These are phyloP conservation scores for Passiflora organensis DNA, from an alignment of 345 rosid species.

Conservation along the genomic window DNA sequence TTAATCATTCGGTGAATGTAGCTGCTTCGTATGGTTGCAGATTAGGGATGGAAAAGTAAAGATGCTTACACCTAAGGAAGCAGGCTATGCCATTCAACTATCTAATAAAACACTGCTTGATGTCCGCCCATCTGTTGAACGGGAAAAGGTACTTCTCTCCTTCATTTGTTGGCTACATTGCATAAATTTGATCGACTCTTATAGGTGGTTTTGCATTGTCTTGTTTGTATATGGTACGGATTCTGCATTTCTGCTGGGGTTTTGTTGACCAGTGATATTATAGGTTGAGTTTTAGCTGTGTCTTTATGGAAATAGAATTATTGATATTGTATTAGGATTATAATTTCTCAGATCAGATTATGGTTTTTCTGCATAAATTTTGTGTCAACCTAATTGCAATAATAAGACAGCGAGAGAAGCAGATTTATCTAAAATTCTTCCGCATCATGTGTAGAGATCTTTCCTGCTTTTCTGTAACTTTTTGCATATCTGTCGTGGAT, in stretches of 20 bases:
- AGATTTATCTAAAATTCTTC: too few species aligned
- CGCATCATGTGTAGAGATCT: background rate
- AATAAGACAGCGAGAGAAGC: too few species aligned
- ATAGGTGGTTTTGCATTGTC: background rate
- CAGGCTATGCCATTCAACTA: constrained; percentile 86
- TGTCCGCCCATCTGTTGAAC: constrained; percentile 76
- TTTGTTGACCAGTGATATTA: too few species aligned
- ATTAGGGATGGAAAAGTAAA: constrained; percentile 83
- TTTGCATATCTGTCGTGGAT: background rate
- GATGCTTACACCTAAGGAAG: constrained; percentile 75
- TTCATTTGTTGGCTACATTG: background rate
- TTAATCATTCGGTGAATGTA: constrained; percentile 8
- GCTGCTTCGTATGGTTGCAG: constrained; percentile 26
- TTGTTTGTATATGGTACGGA: background rate
- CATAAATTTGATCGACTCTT: background rate
- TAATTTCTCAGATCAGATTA: too few species aligned
- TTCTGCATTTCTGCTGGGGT: background rate
- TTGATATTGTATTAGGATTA: too few species aligned
- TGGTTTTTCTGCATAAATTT: too few species aligned
- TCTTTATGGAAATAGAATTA: too few species aligned
- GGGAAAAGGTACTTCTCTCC: constrained; percentile 41
- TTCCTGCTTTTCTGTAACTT: background rate
- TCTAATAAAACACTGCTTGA: constrained; percentile 75
- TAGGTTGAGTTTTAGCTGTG: too few species aligned
- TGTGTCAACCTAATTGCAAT: too few species aligned